These are phyloP conservation scores for Sporothrix mexicana DNA, from an alignment of 2,329 filamentous ascomycete species.

Conservation along the genomic window DNA sequence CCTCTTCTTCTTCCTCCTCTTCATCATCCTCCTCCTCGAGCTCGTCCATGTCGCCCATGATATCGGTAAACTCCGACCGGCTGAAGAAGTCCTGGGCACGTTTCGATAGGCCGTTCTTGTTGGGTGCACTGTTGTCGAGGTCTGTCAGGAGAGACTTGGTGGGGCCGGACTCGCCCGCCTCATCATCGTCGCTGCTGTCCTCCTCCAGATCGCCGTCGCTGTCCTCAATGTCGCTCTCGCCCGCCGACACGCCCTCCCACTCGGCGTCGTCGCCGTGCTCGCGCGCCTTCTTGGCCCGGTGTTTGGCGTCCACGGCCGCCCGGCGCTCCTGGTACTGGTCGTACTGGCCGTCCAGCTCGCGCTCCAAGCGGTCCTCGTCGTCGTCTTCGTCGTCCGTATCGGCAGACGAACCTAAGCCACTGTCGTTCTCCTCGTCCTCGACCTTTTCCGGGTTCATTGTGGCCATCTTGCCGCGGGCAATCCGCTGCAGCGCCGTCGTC, in stretches of 20 bases:
- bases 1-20: constrained; percentile 59
- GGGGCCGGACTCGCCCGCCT: constrained; percentile 51
- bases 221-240: constrained; percentile 57
- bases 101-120: constrained; percentile 72
- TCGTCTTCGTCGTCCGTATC: constrained; percentile 66
- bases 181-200: constrained; percentile 67
- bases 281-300: constrained; percentile 85
- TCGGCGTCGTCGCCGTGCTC: constrained; percentile 83
- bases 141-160: constrained; percentile 63
- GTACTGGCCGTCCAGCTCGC: constrained; percentile 87
- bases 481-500: constrained; percentile 69
- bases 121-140: constrained; percentile 59
- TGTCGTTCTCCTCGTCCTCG: constrained; percentile 65
- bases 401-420: constrained; percentile 59
- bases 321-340: constrained; percentile 81
- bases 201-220: constrained; percentile 61
- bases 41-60: constrained; percentile 70
- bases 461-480: constrained; percentile 80
- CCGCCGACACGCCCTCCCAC: constrained; percentile 84
- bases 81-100: constrained; percentile 89
- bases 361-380: constrained; percentile 81
- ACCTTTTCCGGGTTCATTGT: constrained; percentile 53
- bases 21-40: constrained; percentile 45
- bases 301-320: constrained; percentile 82
- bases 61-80: constrained; percentile 90